phyloP scores from a whole-genome alignment of 495 filamentous ascomycete genomes.

The Penicillium riverlandense region DNA sequence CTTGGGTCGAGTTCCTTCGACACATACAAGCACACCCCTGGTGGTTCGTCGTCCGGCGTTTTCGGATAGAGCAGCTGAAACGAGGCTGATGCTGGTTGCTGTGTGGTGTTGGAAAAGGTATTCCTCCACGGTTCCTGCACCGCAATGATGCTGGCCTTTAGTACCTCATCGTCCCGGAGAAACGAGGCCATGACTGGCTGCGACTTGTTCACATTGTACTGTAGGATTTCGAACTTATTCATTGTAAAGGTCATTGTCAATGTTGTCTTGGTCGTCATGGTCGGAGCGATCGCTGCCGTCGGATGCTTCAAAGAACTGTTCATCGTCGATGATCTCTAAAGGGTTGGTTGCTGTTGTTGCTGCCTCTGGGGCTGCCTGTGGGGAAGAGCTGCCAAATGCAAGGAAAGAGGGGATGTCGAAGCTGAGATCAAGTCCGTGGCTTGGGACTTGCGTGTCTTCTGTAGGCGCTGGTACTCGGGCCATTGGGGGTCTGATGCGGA shows the following conservation, averaged over 20 bases:
- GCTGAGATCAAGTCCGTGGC: too few relatives aligned
- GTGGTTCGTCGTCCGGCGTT: background rate
- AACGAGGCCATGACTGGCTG: conserved; percentile 3
- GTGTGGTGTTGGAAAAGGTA: background rate
- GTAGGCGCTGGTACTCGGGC: too few relatives aligned
- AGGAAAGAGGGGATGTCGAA: too few relatives aligned
- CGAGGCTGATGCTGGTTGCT: background rate
- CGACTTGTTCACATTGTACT: conserved; percentile 5
- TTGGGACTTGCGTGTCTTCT: too few relatives aligned
- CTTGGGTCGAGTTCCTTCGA: conserved; percentile 2
- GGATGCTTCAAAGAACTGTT: too few relatives aligned
- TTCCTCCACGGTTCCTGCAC: conserved; percentile 2
- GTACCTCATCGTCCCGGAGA: conserved; percentile 1
- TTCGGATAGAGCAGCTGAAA: conserved; percentile 1
- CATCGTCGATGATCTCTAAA: too few relatives aligned
- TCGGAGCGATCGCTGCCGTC: too few relatives aligned
- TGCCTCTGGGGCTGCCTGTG: too few relatives aligned
- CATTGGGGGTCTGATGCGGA: too few relatives aligned
- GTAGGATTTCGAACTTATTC: conserved; percentile 1
- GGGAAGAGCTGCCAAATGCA: too few relatives aligned
- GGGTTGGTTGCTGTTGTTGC: too few relatives aligned
- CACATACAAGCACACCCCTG: conserved; percentile 1
- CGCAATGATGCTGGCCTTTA: background rate
- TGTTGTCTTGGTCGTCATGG: background rate
- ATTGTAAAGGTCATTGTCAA: background rate